Base-by-base conservation (phyloP, 1,284 basidiomycete genomes). In the Baeospora myosura region DNA sequence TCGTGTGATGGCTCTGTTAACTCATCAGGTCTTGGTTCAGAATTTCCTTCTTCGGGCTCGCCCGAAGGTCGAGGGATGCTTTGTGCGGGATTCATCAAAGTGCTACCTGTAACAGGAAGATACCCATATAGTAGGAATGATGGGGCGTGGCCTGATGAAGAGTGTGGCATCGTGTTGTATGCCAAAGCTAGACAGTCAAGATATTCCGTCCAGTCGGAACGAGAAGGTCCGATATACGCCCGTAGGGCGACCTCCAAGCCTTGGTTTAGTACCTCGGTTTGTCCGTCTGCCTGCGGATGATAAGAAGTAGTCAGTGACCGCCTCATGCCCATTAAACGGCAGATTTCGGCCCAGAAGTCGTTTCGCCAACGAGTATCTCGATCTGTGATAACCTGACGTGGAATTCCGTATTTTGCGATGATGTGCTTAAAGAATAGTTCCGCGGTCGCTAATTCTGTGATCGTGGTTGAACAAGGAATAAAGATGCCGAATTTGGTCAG, bases 221-320 rank as follows among this genome's bases (percentile, higher is more conserved):
- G 44, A 21, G 37, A 32, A 10, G 48, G 43, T 4, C 45, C 49
- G 18, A 52, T 41, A 36, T 50, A 55, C 7, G 51, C 44, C 14
- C 51, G 25, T 0, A 65, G 44, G 24, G 57, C 56, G 2, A 43
- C 51, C 50, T 64, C 52, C 3, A 64, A 46, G 45, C 52, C 51
- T 43, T 62, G 56, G 42, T 64, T 62, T 16, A 53, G 43, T 10
- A 51, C 42, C 46, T 65, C 58, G 0, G 59, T 61, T 37, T 59
- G 50, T 39, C 61, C 56, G 40, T 64, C 56, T 0, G 55, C 52
- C 42, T 63, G 59, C 1, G 55, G 60, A 37, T 64, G 59, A 41
- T 57, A 59, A 0, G 62, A 50, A 0, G 55, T 62, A 2, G 58
- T 55, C 2, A 59, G 31, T 5, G 36, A 17, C 12, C 35, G 29